phyloP scores from a whole-genome alignment of 306 rosid species.

The Malus asiatica region DNA sequence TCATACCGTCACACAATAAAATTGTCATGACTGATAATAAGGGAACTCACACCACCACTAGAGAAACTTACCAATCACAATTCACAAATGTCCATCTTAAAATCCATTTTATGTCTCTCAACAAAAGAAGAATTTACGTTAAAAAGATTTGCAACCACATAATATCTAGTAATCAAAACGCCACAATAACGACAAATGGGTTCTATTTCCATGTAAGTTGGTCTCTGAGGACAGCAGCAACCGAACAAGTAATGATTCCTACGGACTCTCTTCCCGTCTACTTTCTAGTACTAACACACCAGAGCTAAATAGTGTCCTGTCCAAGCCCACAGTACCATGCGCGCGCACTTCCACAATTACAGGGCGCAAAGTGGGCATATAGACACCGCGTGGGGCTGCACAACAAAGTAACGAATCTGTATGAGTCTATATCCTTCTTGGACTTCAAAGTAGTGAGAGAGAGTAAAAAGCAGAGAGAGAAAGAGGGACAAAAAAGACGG shows the following conservation, averaged over 20 bases:
- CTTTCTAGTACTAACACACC: not conserved
- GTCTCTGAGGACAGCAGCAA: too few relatives aligned
- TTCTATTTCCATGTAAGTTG: too few relatives aligned
- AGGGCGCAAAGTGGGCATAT: not conserved
- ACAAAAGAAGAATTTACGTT: too few relatives aligned
- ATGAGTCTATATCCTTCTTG: not conserved
- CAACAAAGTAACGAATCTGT: not conserved
- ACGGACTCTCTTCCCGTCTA: not conserved
- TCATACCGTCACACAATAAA: not conserved
- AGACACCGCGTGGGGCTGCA: not conserved
- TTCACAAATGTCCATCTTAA: not conserved
- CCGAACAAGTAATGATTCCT: not conserved
- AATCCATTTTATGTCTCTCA: not conserved
- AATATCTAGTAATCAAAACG: too few relatives aligned
- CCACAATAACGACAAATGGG: too few relatives aligned
- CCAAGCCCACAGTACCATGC: not conserved
- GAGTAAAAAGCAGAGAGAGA: not conserved
- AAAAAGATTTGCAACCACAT: too few relatives aligned
- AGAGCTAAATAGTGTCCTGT: not conserved
- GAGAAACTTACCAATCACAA: not conserved
- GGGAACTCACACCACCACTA: not conserved
- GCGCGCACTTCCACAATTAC: not conserved
- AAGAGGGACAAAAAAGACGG: constrained; percentile 9
- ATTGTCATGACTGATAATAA: too few relatives aligned
- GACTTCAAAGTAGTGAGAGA: constrained; percentile 4